Percentiles rank a stretch among this genome's conserved stretches.
These are phyloP conservation scores for Astrothelium subdiscretum DNA, from an alignment of 495 filamentous ascomycete genomes.

Conservation along the genomic window DNA sequence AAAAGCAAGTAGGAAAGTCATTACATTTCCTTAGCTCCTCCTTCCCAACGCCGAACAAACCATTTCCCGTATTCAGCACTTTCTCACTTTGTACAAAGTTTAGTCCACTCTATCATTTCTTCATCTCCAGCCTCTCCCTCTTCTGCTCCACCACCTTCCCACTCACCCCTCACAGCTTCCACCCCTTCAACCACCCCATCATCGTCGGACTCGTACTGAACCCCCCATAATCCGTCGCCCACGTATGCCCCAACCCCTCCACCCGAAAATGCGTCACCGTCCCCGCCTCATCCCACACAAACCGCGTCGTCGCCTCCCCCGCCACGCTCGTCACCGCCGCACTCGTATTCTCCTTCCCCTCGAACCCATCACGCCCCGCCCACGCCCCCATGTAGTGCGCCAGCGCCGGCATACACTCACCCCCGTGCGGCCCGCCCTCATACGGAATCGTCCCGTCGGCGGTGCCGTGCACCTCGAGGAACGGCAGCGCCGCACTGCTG, in stretches of 20 bases:
- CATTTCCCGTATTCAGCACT: too few species aligned
- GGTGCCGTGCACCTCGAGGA: not conserved
- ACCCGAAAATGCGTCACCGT: not conserved
- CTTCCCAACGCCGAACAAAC: too few species aligned
- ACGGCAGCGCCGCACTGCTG: not conserved
- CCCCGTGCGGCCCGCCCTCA: not conserved
- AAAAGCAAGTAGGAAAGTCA: too few species aligned
- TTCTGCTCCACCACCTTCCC: not conserved
- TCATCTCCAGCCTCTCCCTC: not conserved
- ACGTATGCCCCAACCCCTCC: not conserved
- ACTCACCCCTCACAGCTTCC: not conserved
- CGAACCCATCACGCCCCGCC: not conserved
- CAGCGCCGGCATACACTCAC: not conserved
- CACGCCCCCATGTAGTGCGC: not conserved
- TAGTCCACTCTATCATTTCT: not conserved
- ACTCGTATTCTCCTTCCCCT: not conserved
- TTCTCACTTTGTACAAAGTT: too few species aligned
- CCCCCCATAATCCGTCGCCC: not conserved
- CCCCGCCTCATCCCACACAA: not conserved
- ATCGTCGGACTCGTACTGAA: slow-evolving; percentile 2
- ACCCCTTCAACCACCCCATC: not conserved
- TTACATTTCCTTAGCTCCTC: too few species aligned
- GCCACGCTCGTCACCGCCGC: not conserved
- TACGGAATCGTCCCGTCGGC: not conserved
- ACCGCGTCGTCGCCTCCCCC: not conserved